phyloP scores from a whole-genome alignment of 371 early-diverging fungal genomes.

The Mortierella polycephala region DNA sequence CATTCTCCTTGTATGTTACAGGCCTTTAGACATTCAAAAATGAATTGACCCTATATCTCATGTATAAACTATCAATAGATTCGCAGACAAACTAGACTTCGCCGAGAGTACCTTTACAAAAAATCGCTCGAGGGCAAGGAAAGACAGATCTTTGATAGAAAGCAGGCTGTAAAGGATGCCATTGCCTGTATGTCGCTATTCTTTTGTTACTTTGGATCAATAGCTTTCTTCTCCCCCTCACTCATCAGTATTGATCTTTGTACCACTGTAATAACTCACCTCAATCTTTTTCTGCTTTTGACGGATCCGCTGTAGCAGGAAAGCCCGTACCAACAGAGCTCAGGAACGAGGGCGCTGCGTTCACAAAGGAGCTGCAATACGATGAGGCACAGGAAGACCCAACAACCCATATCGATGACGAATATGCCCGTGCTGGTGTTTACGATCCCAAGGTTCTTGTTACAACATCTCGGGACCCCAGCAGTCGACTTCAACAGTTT shows the following conservation, averaged over 20 bases:
- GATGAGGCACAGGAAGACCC: constrained; percentile 91
- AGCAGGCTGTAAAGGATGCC: constrained; percentile 93
- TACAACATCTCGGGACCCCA: constrained; percentile 98
- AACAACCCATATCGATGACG: constrained; percentile 93
- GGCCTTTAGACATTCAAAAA: neutral
- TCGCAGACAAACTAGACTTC: constrained; percentile 83
- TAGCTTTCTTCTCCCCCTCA: neutral
- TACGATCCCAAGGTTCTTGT: constrained; percentile 96
- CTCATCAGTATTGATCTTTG: constrained; percentile 24
- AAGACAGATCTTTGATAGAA: constrained; percentile 88
- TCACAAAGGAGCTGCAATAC: constrained; percentile 83
- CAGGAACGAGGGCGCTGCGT: constrained; percentile 76
- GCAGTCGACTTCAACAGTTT: constrained; percentile 93
- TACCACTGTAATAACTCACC: neutral
- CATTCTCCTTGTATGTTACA: neutral
- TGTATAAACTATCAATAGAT: constrained; percentile 59
- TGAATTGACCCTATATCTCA: too few relatives aligned
- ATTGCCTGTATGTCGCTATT: constrained; percentile 71
- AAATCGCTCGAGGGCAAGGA: constrained; percentile 95
- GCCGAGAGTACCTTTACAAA: constrained; percentile 94
- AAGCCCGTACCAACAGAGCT: constrained; percentile 87
- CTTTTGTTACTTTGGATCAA: neutral
- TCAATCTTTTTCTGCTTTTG: neutral
- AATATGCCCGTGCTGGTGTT: constrained; percentile 94
- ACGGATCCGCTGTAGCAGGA: constrained; percentile 68